Base-by-base conservation (phyloP, 352 stramenopile species). In the Globisporangium sylvaticum region DNA sequence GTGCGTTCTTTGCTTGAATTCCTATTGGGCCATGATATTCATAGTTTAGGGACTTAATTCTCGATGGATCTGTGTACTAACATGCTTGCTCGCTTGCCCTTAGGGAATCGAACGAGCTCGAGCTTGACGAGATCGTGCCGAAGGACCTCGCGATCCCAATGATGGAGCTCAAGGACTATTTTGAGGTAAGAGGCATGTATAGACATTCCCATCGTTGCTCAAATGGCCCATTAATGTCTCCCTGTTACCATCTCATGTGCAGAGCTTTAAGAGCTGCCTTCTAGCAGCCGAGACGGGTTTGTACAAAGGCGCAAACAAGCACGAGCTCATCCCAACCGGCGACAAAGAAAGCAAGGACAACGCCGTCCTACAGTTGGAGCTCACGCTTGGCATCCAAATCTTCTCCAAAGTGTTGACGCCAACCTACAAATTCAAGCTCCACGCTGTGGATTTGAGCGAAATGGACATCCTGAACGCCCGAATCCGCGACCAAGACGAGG, bases 381-480 rank as follows among this genome's bases (percentile, higher is more conserved):
- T 67, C 54, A 67, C 62, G 34, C 50, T 67, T n/a, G 37, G 48
- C 0, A n/a, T 67, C 3, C 50, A 55, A 2, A 57, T 67, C 15
- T 61, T 67, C n/a, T 32, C 62, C 15, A 67, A 62, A n/a, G 62
- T 67, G 34, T 10, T 67, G 20, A 62, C 52, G 34, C 62, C 62
- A 20, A 62, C 62, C 34, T 67, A 67, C 62, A 24, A 34, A 3
- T 62, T 62, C n/a, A 22, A 22, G 39, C 48, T 67, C 9, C 37
- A 34, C 10, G 8, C 24, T 15, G 62, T 67, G 10, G 12, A 29
- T 14, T 25, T 67, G 24, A 62, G 37, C 18, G 62, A 61, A 10
- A 34, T 61, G 52, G 62, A 62, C 34, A 5, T 67, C 20, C n/a
- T 67, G 18, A 57, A 34, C 20, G 62, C 62, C 22, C 39, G 32